Conservation (phyloP, 345 rosid genomes). For the Reutealis trisperma region DNA sequence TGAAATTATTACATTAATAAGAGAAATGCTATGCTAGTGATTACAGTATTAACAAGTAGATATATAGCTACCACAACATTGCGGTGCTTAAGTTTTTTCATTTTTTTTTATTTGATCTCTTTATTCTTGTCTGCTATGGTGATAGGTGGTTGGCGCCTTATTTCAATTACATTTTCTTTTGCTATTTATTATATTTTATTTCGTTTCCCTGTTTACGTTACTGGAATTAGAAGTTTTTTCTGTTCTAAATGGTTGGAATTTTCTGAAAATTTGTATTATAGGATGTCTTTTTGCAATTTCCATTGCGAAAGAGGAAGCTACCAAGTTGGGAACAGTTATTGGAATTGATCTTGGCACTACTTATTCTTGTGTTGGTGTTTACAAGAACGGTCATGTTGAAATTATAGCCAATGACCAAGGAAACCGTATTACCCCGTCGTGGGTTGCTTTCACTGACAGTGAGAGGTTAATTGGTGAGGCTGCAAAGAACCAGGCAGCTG, state of each 20-base stretch:
- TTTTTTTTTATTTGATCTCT: not conserved
- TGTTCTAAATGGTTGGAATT: not conserved
- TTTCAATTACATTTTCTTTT: not conserved
- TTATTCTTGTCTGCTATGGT: not conserved
- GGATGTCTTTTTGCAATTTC: slow-evolving; percentile 63
- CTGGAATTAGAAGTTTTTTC: not conserved
- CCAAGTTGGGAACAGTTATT: slow-evolving; percentile 86
- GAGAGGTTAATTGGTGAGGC: slow-evolving; percentile 98
- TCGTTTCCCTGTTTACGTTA: not conserved
- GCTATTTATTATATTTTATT: not conserved
- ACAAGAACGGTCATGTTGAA: slow-evolving; percentile 94
- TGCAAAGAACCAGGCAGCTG: slow-evolving; percentile 97
- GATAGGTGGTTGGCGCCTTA: not conserved
- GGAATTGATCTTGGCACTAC: slow-evolving; percentile 98
- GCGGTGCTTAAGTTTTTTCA: not conserved
- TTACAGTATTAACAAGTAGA: not conserved
- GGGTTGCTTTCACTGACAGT: slow-evolving; percentile 92
- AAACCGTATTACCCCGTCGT: slow-evolving; percentile 94
- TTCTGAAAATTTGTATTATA: slow-evolving; percentile 9
- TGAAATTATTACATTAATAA: not conserved
- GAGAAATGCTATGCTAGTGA: not conserved
- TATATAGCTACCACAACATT: not conserved
- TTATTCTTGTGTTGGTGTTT: slow-evolving; percentile 96
- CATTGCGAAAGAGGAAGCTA: slow-evolving; percentile 67
- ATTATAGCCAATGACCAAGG: slow-evolving; percentile 99